Evolutionary conservation across 169 alveolate species (phyloP).

Genomic region (Plasmodium reichenowi): DNA sequence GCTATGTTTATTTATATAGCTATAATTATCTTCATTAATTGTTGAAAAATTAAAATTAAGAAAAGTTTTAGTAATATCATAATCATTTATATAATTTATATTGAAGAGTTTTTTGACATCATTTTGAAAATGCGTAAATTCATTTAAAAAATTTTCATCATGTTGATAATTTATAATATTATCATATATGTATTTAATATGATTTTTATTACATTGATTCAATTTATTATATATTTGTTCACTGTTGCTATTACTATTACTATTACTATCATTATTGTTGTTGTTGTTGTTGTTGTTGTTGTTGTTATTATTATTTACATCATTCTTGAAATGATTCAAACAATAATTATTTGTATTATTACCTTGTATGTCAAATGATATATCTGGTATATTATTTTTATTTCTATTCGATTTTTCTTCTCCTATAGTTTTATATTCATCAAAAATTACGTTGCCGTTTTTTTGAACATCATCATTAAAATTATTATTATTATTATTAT

Average conservation of each 20-base stretch:
- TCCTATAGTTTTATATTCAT: neutral
- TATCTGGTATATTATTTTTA: too few relatives aligned
- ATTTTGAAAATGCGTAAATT: slow-evolving; percentile 15
- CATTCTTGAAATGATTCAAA: neutral
- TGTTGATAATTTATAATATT: slow-evolving; percentile 37
- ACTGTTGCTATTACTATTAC: neutral
- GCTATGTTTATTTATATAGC: slow-evolving; percentile 38
- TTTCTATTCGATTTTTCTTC: too few relatives aligned
- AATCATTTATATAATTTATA: slow-evolving; percentile 32
- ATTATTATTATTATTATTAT: neutral
- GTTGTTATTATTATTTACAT: too few relatives aligned
- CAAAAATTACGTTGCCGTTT: neutral
- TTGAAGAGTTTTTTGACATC: slow-evolving; percentile 28
- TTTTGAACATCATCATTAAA: neutral
- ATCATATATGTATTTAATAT: slow-evolving; percentile 35
- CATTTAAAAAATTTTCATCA: slow-evolving; percentile 27
- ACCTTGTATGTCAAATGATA: too few relatives aligned
- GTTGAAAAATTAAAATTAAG: slow-evolving; percentile 38
- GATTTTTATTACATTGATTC: slow-evolving; percentile 9
- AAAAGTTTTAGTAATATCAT: slow-evolving; percentile 13
- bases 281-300: neutral
- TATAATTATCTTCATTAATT: slow-evolving; percentile 51
- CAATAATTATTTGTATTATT: too few relatives aligned
- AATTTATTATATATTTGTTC: slow-evolving; percentile 14
- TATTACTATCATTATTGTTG: neutral